Conservation (phyloP, 2,329 filamentous ascomycete genomes). For the Sarocladiaceae sp. region DNA sequence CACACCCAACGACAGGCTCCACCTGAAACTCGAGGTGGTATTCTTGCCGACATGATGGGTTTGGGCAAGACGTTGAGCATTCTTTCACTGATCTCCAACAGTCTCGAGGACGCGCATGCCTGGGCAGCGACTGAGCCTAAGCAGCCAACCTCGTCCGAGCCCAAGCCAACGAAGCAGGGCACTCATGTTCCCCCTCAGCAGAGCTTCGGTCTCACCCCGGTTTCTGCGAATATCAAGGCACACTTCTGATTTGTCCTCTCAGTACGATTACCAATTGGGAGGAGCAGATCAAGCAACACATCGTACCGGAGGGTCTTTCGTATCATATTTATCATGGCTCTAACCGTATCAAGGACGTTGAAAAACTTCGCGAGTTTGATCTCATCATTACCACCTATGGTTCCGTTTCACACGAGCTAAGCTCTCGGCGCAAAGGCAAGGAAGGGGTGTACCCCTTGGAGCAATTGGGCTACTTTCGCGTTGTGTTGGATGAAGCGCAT, state of each 20-base stretch:
- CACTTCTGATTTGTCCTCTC: conserved; percentile 81
- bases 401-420: conserved; percentile 76
- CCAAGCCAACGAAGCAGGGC: conserved; percentile 20
- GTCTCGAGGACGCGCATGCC: conserved; percentile 54
- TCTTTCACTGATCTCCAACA: conserved; percentile 69
- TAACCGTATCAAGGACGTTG: conserved; percentile 65
- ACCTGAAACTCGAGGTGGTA: conserved; percentile 65
- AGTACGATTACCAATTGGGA: conserved; percentile 95
- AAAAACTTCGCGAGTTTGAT: conserved; percentile 69
- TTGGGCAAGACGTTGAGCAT: conserved; percentile 86
- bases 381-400: conserved; percentile 91
- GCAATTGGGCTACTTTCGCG: conserved; percentile 85
- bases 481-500: conserved; percentile 92
- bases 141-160: conserved; percentile 40
- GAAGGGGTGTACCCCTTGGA: conserved; percentile 61
- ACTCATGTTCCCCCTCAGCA: conserved; percentile 26
- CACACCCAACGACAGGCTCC: conserved; percentile 57
- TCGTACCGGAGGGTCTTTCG: conserved; percentile 58
- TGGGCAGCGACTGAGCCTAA: conserved; percentile 53
- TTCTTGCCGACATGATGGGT: conserved; percentile 84
- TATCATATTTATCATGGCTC: conserved; percentile 86
- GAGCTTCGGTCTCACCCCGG: conserved; percentile 42
- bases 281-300: conserved; percentile 81
- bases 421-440: conserved; percentile 57
- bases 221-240: conserved; percentile 70